Conservation (phyloP, 2,329 filamentous ascomycete genomes). For the Nemania sp. region DNA sequence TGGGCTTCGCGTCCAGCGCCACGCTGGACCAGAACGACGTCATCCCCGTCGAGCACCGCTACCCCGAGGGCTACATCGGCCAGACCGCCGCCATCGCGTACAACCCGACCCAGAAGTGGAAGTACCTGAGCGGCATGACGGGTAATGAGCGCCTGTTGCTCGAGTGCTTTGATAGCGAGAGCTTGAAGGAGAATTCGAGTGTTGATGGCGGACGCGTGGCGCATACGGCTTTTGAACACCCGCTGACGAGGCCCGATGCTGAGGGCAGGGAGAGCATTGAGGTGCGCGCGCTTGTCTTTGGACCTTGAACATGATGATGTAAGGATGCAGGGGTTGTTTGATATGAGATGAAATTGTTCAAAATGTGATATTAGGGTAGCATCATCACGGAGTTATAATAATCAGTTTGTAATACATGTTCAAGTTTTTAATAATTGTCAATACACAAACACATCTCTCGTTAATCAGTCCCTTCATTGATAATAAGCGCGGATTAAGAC, state of each 20-base stretch:
- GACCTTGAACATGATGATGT: constrained; percentile 45
- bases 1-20: constrained; percentile 69
- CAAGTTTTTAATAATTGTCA: too few relatives aligned
- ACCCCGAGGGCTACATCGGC: constrained; percentile 67
- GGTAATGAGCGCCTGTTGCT: constrained; percentile 72
- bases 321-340: not conserved
- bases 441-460: too few relatives aligned
- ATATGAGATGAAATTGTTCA: too few relatives aligned
- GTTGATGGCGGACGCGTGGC: constrained; percentile 62
- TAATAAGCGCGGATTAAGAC: not conserved
- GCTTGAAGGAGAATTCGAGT: constrained; percentile 49
- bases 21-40: constrained; percentile 66
- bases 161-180: constrained; percentile 76
- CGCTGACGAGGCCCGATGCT: constrained; percentile 69
- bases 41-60: constrained; percentile 73
- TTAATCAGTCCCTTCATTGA: too few relatives aligned
- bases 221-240: constrained; percentile 80
- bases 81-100: constrained; percentile 72
- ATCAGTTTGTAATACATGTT: too few relatives aligned
- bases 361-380: too few relatives aligned
- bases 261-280: constrained; percentile 85
- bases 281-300: constrained; percentile 83
- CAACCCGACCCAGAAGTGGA: constrained; percentile 69
- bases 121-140: constrained; percentile 79
- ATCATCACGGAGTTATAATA: too few relatives aligned